These are phyloP conservation scores for Fonsecaea erecta DNA, from an alignment of 2,329 filamentous ascomycete genomes.

Conservation along the genomic window DNA sequence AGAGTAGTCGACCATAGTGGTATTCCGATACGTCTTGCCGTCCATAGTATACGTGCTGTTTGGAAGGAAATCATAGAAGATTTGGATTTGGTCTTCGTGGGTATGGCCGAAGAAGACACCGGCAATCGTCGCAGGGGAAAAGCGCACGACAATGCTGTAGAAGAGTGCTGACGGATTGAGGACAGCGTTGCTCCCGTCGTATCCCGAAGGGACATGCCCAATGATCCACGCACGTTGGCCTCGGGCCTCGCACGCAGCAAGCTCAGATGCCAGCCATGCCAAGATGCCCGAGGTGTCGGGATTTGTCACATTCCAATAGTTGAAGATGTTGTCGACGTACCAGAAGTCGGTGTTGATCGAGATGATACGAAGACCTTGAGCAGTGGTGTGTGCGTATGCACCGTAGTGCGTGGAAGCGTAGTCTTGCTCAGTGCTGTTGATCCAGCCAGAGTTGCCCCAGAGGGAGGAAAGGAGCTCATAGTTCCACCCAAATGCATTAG, in stretches of 20 bases:
- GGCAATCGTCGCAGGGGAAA: constrained; percentile 7
- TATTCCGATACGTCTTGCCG: constrained; percentile 7
- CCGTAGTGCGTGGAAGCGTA: constrained; percentile 7
- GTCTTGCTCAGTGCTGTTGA: constrained; percentile 1
- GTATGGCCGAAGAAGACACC: constrained; percentile 11
- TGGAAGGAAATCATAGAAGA: constrained; percentile 8
- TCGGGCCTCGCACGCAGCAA: background rate
- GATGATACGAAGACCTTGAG: background rate
- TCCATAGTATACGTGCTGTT: constrained; percentile 2
- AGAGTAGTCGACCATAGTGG: constrained; percentile 10
- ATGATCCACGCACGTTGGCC: constrained; percentile 7
- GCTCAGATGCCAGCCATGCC: background rate
- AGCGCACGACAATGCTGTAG: constrained; percentile 3
- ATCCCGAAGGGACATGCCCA: constrained; percentile 7
- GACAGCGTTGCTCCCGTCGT: background rate
- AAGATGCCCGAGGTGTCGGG: constrained; percentile 6
- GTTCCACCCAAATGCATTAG: constrained; percentile 8
- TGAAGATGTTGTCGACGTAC: constrained; percentile 9
- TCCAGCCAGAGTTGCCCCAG: constrained; percentile 3
- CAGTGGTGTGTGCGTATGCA: constrained; percentile 7
- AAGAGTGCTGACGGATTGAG: constrained; percentile 1
- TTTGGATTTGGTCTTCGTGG: constrained; percentile 8
- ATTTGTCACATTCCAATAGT: constrained; percentile 9
- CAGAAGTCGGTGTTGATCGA: constrained; percentile 13
- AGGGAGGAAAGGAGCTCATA: constrained; percentile 9